A percentile compares a stretch with the other conserved stretches of the same genome.
Evolutionary conservation across 345 rosid genomes (phyloP).

Genomic region (Murraya paniculata): DNA sequence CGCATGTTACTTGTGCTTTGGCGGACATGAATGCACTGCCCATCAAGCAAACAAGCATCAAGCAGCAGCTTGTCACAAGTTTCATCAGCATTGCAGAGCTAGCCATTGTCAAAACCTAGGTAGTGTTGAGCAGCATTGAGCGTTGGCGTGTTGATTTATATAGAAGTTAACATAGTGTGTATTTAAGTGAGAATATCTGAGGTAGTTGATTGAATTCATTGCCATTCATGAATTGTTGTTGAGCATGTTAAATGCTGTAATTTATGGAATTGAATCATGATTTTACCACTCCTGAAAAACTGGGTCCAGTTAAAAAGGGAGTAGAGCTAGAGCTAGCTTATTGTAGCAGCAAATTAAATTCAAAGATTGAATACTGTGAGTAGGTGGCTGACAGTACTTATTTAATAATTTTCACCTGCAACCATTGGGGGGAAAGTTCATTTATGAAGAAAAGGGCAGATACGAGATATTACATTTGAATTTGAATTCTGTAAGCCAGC

Average conservation of each 20-base stretch:
- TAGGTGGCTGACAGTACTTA: no score
- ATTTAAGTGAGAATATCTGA: no score
- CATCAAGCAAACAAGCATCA: conserved; percentile 7
- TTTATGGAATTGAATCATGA: no score
- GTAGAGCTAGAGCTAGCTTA: not conserved
- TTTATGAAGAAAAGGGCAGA: no score
- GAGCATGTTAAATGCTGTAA: conserved; percentile 6
- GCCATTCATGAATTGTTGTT: not conserved
- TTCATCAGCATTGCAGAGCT: not conserved
- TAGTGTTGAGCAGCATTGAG: no score
- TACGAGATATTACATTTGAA: no score
- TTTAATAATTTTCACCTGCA: no score
- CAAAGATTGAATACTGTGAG: not conserved
- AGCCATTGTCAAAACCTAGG: not conserved
- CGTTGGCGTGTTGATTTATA: not conserved
- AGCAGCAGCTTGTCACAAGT: not conserved
- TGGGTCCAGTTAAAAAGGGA: not conserved
- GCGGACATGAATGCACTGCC: not conserved
- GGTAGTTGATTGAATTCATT: conserved; percentile 1
- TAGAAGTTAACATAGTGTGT: not conserved
- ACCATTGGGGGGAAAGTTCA: no score
- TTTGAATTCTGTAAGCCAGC: no score
- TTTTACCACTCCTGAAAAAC: not conserved
- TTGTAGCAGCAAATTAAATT: not conserved
- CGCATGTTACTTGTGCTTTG: conserved; percentile 10